Base-by-base conservation (phyloP, 768 basidiomycete genomes). In the Phaeotremella fagi region DNA sequence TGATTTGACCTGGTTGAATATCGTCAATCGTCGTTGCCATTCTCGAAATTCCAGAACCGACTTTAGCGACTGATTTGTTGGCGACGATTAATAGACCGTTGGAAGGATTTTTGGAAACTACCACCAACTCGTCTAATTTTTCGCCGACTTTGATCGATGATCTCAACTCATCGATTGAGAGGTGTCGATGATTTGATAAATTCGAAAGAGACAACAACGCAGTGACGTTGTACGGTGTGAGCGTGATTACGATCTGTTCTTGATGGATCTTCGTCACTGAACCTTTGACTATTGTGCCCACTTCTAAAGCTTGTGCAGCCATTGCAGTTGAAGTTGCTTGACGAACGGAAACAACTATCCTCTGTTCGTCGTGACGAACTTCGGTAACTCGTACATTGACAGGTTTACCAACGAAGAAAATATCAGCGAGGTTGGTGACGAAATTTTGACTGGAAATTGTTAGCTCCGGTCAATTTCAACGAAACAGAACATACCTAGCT, bases 151-250 rank as follows among this genome's bases (percentile, higher is more conserved):
- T 82, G 44, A 97, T 75, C 6, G 76, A 72, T 2, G 76, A 74
- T 23, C 82, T 82, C 22, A 91, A 77, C 64, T 87, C 85, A 23
- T 84, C 77, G 16, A 85, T 75, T 1, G 84, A 78, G n/a, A 82
- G 71, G 25, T 77, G 79, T 29, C 87, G 82, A 60, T 85, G 82
- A 60, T 88, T 90, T 11, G 92, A 90, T 52, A 97, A 78, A 59
- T 87, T 87, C 68, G 85, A 85, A 57, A 95, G 77, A 0, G 92
- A 90, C n/a, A 97, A 76, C 23, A 97, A 79, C 0, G 88, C 90
- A 33, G 83, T 83, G 36, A 85, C 79, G 61, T 82, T 78, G 3
- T 82, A 82, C 1, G 86, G 85, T 50, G 83, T 77, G 23, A 97
- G 80, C 12, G 81, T 80, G 45, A 98, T 76, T 22, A 91, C 78